phyloP scores from a whole-genome alignment of 495 filamentous ascomycete genomes.

The Coniosporium apollinis region DNA sequence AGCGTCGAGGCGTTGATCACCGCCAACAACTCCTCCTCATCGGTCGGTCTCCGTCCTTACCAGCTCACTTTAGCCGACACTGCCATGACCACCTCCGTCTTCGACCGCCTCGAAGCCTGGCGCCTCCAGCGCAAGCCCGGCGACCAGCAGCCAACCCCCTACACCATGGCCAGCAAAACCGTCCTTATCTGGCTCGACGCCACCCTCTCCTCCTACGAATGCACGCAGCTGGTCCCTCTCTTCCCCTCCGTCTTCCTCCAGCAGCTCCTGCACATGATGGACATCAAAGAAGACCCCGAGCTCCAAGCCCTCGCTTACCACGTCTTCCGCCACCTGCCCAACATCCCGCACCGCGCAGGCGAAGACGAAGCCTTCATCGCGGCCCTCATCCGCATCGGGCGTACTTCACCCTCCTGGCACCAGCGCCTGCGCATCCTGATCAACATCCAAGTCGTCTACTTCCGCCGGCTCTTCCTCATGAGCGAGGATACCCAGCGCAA shows the following conservation, averaged over 20 bases:
- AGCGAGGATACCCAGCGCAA: conserved; percentile 53
- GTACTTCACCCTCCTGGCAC: conserved; percentile 79
- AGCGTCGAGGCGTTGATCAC: conserved; percentile 59
- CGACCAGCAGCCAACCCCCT: conserved; percentile 82
- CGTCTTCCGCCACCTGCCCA: conserved; percentile 91
- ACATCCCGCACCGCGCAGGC: conserved; percentile 80
- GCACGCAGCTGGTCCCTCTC: conserved; percentile 77
- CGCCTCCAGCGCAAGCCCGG: conserved; percentile 68
- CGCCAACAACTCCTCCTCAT: conserved; percentile 58
- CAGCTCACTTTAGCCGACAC: conserved; percentile 56
- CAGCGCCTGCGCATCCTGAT: conserved; percentile 92
- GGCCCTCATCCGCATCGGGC: conserved; percentile 76
- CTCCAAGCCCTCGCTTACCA: conserved; percentile 90
- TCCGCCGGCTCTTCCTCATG: conserved; percentile 90
- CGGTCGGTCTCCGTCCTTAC: conserved; percentile 77
- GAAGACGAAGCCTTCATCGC: conserved; percentile 71
- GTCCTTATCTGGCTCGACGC: conserved; percentile 90
- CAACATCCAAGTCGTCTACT: conserved; percentile 99
- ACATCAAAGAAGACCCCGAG: conserved; percentile 96
- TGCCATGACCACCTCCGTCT: conserved; percentile 55
- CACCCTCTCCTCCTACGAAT: conserved; percentile 80
- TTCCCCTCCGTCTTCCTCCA: conserved; percentile 81
- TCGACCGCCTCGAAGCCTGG: conserved; percentile 73
- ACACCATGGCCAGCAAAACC: conserved; percentile 92
- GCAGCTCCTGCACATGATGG: conserved; percentile 97